A percentile compares a stretch with the other conserved stretches of the same genome.
Conservation (phyloP, 306 rosid species). For the Inga oerstediana region DNA sequence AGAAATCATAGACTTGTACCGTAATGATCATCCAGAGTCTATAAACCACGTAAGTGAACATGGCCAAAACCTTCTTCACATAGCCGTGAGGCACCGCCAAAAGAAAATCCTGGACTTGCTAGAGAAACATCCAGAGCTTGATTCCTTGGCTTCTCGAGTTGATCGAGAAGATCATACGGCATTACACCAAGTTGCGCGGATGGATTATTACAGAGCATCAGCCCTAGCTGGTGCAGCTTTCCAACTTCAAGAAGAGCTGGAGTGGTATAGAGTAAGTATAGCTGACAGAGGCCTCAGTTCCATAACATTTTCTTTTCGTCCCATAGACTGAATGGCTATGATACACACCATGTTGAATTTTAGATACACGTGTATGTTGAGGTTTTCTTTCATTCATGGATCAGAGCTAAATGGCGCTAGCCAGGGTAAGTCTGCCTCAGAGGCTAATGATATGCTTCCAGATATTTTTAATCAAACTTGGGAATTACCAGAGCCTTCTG, state of each 20-base stretch:
- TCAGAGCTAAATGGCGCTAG: too few species aligned
- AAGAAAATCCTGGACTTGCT: conserved; percentile 6
- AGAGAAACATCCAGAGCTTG: neutral
- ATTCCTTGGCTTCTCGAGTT: neutral
- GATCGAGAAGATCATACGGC: neutral
- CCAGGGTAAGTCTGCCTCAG: too few species aligned
- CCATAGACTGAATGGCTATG: too few species aligned
- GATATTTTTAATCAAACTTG: too few species aligned
- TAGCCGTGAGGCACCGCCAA: conserved; percentile 36
- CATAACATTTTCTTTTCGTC: too few species aligned
- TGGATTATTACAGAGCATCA: neutral
- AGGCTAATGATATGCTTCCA: too few species aligned
- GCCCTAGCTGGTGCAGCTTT: conserved; percentile 34
- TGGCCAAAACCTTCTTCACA: conserved; percentile 29
- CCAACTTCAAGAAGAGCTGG: conserved; percentile 46
- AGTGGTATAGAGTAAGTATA: conserved; percentile 36
- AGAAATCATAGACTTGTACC: conserved; percentile 29
- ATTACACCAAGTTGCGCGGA: conserved; percentile 37
- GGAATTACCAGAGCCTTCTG: too few species aligned
- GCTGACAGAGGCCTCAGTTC: neutral
- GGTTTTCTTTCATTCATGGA: too few species aligned
- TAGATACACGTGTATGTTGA: too few species aligned
- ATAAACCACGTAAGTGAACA: neutral
- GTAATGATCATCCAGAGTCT: conserved; percentile 26
- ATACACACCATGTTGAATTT: too few species aligned